Conservation (phyloP, 192 early-diverging fungal genomes). For the Backusella mclennaniae region DNA sequence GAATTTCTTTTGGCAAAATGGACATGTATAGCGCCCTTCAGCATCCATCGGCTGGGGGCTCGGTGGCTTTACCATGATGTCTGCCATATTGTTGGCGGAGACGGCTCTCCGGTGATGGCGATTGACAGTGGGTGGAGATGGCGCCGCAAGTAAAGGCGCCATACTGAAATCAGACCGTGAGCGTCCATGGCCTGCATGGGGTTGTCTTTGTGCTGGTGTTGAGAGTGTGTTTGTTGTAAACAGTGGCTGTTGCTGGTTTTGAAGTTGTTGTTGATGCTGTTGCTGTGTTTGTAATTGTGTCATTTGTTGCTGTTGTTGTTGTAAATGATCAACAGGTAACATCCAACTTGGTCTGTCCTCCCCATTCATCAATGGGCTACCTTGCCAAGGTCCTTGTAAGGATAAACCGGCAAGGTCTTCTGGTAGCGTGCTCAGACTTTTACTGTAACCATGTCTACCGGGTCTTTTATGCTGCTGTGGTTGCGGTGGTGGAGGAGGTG, state of each 20-base stretch:
- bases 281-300: neutral
- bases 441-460: neutral
- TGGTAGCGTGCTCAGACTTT: slow-evolving; percentile 11
- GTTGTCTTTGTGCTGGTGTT: neutral
- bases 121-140: neutral
- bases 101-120: neutral
- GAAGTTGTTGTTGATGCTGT: neutral
- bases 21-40: slow-evolving; percentile 32
- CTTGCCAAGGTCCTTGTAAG: slow-evolving; percentile 9
- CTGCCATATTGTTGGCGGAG: slow-evolving; percentile 7
- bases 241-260: neutral
- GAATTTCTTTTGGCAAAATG: slow-evolving; percentile 62
- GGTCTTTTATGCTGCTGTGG: slow-evolving; percentile 6
- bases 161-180: slow-evolving; percentile 6
- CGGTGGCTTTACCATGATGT: neutral
- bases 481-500: neutral
- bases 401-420: slow-evolving; percentile 9
- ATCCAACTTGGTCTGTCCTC: neutral
- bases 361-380: neutral
- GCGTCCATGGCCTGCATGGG: slow-evolving; percentile 9
- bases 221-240: neutral
- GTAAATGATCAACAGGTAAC: slow-evolving; percentile 5
- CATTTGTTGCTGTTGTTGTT: slow-evolving; percentile 13
- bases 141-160: neutral
- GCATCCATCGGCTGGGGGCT: neutral